These are phyloP conservation scores for Pholiota molesta DNA, from an alignment of 768 basidiomycete species.

Conservation along the genomic window DNA sequence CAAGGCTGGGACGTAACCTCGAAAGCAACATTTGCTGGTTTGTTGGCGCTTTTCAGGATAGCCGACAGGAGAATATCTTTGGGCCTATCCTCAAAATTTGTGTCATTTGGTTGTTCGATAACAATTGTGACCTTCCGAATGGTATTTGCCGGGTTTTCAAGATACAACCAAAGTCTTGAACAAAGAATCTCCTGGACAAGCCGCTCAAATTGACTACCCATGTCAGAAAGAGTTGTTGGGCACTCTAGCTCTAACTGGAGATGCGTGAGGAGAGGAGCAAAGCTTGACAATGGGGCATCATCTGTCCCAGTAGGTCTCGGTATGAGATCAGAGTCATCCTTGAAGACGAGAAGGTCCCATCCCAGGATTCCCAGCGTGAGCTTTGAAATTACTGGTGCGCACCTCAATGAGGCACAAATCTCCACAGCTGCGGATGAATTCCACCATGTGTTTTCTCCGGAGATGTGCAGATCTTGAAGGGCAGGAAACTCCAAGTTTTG, in stretches of 20 bases:
- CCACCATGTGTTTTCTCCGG: background rate
- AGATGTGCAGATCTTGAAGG: background rate
- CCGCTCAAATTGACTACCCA: background rate
- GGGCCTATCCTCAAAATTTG: background rate
- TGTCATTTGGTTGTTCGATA: background rate
- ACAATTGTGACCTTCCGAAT: background rate
- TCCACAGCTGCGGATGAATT: background rate
- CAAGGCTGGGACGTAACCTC: background rate
- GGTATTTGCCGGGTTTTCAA: background rate
- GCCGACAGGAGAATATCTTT: background rate
- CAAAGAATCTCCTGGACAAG: background rate
- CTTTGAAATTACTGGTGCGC: background rate
- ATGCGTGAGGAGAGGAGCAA: background rate
- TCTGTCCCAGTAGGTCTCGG: background rate
- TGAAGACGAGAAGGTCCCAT: background rate
- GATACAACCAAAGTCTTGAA: background rate
- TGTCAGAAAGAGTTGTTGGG: background rate
- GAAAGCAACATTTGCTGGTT: background rate
- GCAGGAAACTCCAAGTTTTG: background rate
- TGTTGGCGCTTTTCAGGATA: background rate
- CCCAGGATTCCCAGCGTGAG: background rate
- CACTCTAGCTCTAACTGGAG: background rate
- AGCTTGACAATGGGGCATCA: background rate
- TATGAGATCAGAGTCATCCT: background rate
- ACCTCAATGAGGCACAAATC: background rate